Evolutionary conservation across 2,329 filamentous ascomycete species (phyloP), one percentile per base, ranked within the genome.

Genomic region (Fonsecaea monophora): DNA sequence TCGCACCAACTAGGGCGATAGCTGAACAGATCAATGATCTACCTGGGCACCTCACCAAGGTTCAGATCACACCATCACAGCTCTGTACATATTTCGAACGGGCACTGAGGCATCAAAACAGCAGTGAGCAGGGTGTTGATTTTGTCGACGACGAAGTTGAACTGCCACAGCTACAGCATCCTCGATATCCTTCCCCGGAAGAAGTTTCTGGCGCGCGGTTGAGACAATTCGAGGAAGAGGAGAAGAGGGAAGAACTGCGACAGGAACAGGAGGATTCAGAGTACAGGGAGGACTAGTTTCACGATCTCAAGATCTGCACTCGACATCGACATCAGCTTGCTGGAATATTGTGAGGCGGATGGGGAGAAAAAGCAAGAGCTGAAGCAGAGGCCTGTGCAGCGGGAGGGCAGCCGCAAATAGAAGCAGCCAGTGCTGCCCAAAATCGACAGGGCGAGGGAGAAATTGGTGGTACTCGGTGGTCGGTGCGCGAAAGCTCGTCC

Each of bases 141-240:
- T 15, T 53, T 25, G 50, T 25, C 21, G 6, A 10, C 32, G 4
- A 7, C n/a, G 18, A 53, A 13, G 32, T 53, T 12, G 18, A 53
- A 9, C 8, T 53, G 13, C 12, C 10, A 42, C 38, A 12, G 38
- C 38, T 6, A n/a, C 10, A 42, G 15, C 38, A 42, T 15, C 38
- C 38, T n/a, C 38, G 38, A 42, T 15, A 42, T 12, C 50, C 50
- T 25, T 34, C 50, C 30, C 21, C 50, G 15, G 50, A 53, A 8
- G 32, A 21, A 34, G 18, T 53, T 15, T 53, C 50, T 25, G 50
- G n/a, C 50, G 15, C 6, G 3, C 50, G 50, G 10, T 30, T 34
- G 50, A 25, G 18, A 34, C 18, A 30, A 53, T 34, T 53, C 50
- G 32, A 53, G 50, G 32, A 25, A 34, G 50, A 53, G 32, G 50